phyloP scores from a whole-genome alignment of 2,329 filamentous ascomycete genomes.

The Xylariomycetidae sp. region DNA sequence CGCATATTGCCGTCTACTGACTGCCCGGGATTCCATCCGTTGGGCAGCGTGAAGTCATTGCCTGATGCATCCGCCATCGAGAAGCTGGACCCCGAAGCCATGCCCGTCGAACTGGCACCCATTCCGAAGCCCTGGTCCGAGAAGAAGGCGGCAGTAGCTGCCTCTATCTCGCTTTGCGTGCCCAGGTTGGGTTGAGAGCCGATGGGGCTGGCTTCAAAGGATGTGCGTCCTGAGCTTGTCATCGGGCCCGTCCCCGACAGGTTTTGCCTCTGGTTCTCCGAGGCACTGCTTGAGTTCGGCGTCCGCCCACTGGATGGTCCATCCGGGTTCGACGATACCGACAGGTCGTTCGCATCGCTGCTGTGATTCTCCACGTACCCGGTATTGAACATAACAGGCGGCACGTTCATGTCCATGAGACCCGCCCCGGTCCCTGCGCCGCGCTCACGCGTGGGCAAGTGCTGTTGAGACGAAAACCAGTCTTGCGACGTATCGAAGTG shows the following conservation, averaged over 20 bases:
- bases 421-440: constrained; percentile 13
- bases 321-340: constrained; percentile 42
- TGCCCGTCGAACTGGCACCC: constrained; percentile 16
- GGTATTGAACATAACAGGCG: constrained; percentile 7
- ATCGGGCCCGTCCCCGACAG: constrained; percentile 23
- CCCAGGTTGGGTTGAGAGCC: constrained; percentile 36
- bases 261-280: constrained; percentile 34
- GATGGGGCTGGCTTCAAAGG: constrained; percentile 48
- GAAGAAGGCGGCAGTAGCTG: constrained; percentile 34
- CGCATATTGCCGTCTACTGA: too few relatives aligned
- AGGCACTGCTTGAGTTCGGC: constrained; percentile 50
- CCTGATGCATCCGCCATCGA: constrained; percentile 30
- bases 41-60: constrained; percentile 36
- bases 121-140: constrained; percentile 33
- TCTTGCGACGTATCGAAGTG: constrained; percentile 12
- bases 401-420: constrained; percentile 4
- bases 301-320: constrained; percentile 49
- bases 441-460: constrained; percentile 26
- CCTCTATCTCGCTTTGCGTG: constrained; percentile 31
- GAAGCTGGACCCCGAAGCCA: constrained; percentile 30
- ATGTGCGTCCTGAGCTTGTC: constrained; percentile 34
- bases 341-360: constrained; percentile 40
- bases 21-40: constrained; percentile 39
- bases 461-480: constrained; percentile 36
- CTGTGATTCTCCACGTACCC: constrained; percentile 37